Evolutionary conservation across 371 early-diverging fungal species (phyloP).

Genomic region (Parasitella parasitica): DNA sequence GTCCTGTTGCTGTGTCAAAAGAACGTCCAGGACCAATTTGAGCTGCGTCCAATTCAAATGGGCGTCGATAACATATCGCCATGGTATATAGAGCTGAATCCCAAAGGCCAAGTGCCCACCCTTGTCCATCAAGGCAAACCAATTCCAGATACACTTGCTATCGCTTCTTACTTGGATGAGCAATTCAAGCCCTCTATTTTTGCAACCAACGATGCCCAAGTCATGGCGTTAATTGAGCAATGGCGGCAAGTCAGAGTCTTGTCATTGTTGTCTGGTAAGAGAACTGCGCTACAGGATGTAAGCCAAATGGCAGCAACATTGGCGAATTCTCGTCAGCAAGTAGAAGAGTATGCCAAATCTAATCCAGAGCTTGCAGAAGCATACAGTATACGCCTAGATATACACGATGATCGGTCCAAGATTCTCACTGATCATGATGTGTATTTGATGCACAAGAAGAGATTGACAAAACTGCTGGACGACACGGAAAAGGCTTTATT

Average conservation of each 20-base stretch:
- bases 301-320: neutral
- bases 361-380: constrained; percentile 13
- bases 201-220: neutral
- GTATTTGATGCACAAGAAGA: neutral
- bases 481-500: neutral
- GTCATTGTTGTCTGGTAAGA: constrained; percentile 10
- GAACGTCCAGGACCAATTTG: constrained; percentile 13
- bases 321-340: neutral
- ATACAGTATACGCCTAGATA: constrained; percentile 2
- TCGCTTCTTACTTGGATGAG: constrained; percentile 12
- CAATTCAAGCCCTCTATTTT: constrained; percentile 2
- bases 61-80: constrained; percentile 17
- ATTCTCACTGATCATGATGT: constrained; percentile 4
- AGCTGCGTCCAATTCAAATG: constrained; percentile 5
- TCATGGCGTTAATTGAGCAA: neutral
- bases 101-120: constrained; percentile 20
- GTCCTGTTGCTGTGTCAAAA: constrained; percentile 4
- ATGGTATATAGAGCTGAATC: constrained; percentile 18
- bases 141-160: constrained; percentile 11
- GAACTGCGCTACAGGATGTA: neutral
- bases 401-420: constrained; percentile 10
- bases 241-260: constrained; percentile 14
- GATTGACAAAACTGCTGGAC: neutral
- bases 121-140: constrained; percentile 1
- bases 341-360: neutral